Percentiles rank a stretch among this genome's conserved stretches.
These are phyloP conservation scores for Penicillium coprophilum DNA, from an alignment of 495 filamentous ascomycete genomes.

Conservation along the genomic window DNA sequence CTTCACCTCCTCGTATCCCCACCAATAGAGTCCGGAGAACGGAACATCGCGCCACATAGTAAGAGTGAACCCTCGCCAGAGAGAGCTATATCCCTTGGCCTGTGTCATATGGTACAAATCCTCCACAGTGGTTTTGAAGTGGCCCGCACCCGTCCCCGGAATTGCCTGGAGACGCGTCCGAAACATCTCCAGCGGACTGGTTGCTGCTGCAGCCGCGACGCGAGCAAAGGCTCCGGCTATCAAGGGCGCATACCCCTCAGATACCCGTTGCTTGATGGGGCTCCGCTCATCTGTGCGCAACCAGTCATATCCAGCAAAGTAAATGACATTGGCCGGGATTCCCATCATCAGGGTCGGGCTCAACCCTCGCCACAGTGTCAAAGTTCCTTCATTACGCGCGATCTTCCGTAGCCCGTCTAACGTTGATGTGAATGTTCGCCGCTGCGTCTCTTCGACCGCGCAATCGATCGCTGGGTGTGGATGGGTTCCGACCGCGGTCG, in stretches of 20 bases:
- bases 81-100: constrained; percentile 68
- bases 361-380: constrained; percentile 88
- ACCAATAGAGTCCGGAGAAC: constrained; percentile 97
- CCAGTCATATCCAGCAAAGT: constrained; percentile 98
- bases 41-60: constrained; percentile 97
- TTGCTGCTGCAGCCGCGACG: constrained; percentile 74
- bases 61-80: constrained; percentile 91
- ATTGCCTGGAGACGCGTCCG: constrained; percentile 86
- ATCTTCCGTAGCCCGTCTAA: constrained; percentile 93
- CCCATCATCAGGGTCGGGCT: constrained; percentile 93
- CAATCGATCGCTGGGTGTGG: constrained; percentile 59
- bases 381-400: constrained; percentile 86
- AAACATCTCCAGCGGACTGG: constrained; percentile 93
- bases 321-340: constrained; percentile 94
- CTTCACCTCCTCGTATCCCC: constrained; percentile 86
- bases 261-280: constrained; percentile 60
- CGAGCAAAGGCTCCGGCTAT: constrained; percentile 77
- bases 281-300: constrained; percentile 68
- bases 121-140: constrained; percentile 71
- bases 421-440: constrained; percentile 82
- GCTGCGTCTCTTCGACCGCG: constrained; percentile 80
- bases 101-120: constrained; percentile 78
- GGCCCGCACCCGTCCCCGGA: constrained; percentile 53
- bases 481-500: constrained; percentile 34
- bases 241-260: constrained; percentile 71